Conservation (phyloP, 441 rosid genomes). For the Hypseocharis bilobata region DNA sequence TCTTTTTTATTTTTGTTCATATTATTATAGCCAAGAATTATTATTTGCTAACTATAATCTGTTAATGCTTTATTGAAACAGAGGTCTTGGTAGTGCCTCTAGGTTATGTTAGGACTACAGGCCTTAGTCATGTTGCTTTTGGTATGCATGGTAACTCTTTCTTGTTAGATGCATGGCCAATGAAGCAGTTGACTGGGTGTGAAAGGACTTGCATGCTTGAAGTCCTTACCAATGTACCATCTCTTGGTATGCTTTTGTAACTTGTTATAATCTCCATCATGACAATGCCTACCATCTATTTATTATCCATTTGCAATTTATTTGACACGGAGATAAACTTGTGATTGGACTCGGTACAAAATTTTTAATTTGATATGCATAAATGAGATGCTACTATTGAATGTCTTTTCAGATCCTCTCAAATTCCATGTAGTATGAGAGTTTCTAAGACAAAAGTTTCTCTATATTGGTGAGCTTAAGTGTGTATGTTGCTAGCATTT, state of each 20-base stretch:
- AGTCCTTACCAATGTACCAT: not conserved
- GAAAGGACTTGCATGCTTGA: not conserved
- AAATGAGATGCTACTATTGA: too few species aligned
- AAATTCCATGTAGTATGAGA: not conserved
- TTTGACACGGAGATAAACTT: too few species aligned
- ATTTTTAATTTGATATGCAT: not conserved
- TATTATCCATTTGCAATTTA: not conserved
- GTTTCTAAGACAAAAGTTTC: not conserved
- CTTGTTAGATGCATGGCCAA: not conserved
- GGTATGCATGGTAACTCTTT: not conserved
- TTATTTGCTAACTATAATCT: not conserved
- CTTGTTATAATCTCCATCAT: not conserved
- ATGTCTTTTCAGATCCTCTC: too few species aligned
- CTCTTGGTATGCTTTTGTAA: not conserved
- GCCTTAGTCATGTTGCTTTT: not conserved
- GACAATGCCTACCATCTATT: not conserved
- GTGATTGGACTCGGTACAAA: too few species aligned
- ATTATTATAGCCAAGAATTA: not conserved
- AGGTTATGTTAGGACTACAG: not conserved
- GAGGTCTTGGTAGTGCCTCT: not conserved
- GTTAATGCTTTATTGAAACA: not conserved
- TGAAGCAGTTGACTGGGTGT: not conserved
- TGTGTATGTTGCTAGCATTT: not conserved
- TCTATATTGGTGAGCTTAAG: not conserved
- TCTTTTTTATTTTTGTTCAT: not conserved